A percentile compares a stretch with the other conserved stretches of the same genome.
Evolutionary conservation across 805 yeast genomes (phyloP).

Genomic region (Wickerhamiella vanderwaltii): DNA sequence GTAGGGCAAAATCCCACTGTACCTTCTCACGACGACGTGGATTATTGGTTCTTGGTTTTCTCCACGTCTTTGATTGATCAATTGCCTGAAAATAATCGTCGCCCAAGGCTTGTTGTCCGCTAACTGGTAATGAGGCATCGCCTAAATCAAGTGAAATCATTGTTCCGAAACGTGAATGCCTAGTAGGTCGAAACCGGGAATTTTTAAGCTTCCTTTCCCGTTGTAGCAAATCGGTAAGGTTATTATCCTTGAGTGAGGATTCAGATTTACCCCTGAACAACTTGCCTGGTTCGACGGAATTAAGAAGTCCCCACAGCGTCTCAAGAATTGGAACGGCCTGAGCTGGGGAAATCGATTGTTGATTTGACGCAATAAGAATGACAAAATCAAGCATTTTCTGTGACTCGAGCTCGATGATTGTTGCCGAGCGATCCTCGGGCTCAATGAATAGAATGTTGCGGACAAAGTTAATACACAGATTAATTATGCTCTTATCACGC

Average conservation of each 20-base stretch:
- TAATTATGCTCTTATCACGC: constrained; percentile 60
- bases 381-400: constrained; percentile 66
- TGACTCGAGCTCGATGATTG: constrained; percentile 45
- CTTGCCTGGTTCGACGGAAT: constrained; percentile 39
- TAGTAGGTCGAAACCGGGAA: constrained; percentile 37
- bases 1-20: constrained; percentile 21
- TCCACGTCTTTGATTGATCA: constrained; percentile 61
- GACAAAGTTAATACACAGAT: constrained; percentile 58
- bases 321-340: constrained; percentile 42
- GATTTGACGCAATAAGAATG: constrained; percentile 23
- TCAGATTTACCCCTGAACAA: constrained; percentile 19
- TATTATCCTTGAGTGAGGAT: constrained; percentile 10
- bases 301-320: constrained; percentile 48
- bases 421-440: constrained; percentile 55
- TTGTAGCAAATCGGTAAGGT: constrained; percentile 37
- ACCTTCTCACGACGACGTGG: constrained; percentile 13
- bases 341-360: neutral
- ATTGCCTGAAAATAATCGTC: constrained; percentile 47
- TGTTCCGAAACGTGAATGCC: constrained; percentile 91
- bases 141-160: constrained; percentile 57
- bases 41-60: constrained; percentile 26
- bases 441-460: constrained; percentile 71
- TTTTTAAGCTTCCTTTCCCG: constrained; percentile 47
- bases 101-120: constrained; percentile 58
- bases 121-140: constrained; percentile 49